A percentile compares a stretch with the other conserved stretches of the same genome.
These are phyloP conservation scores for Skeletonema marinoi DNA, from an alignment of 108 stramenopile species.

Conservation along the genomic window DNA sequence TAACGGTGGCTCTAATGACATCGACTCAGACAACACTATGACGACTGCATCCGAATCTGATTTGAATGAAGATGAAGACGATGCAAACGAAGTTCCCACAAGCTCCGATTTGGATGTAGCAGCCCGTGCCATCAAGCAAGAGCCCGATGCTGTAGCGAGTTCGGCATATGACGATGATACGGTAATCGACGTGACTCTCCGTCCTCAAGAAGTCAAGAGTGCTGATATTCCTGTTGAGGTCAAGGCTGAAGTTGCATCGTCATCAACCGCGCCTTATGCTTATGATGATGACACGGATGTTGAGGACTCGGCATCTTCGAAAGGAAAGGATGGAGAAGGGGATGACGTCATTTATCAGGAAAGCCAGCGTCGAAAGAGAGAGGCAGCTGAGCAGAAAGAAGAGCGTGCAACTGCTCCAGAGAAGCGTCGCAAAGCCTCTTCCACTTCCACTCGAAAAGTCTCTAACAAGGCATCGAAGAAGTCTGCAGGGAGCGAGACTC, in stretches of 20 bases:
- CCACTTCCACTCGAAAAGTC: too few relatives aligned
- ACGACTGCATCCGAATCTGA: background rate
- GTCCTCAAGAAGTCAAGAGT: background rate
- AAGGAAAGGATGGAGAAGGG: background rate
- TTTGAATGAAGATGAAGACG: background rate
- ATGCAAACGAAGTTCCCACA: background rate
- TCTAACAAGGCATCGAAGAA: too few relatives aligned
- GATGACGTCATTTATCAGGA: background rate
- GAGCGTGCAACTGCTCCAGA: background rate
- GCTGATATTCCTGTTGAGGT: background rate
- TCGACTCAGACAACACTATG: background rate
- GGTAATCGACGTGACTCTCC: background rate
- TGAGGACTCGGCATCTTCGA: background rate
- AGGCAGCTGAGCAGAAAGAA: background rate
- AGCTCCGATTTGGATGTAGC: background rate
- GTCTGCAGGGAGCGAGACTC: too few relatives aligned
- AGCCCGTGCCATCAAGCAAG: background rate
- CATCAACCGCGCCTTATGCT: too few relatives aligned
- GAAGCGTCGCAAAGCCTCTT: background rate
- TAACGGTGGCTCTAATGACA: background rate
- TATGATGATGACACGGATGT: background rate
- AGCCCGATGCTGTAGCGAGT: background rate
- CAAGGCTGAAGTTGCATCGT: background rate
- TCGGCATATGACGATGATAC: background rate
- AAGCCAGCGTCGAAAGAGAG: background rate